Evolutionary conservation across 306 rosid species (phyloP), one percentile per base, ranked within the genome.

Genomic region (Cucurbita moschata): DNA sequence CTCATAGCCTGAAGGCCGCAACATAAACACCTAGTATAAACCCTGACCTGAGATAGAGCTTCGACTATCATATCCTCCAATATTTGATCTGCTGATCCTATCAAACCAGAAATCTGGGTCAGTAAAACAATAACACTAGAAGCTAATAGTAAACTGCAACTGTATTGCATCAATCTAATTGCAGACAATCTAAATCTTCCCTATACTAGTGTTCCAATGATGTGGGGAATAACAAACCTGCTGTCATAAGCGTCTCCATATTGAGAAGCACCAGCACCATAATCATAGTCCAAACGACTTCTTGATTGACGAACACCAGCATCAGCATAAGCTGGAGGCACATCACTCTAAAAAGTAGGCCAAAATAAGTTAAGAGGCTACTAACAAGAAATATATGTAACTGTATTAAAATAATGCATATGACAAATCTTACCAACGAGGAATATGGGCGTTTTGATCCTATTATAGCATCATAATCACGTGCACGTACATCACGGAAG

Each of bases 391-490:
- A 8, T 19, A 75, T 35, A 23, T 10, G 1, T 42, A 72, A 66
- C 30, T 6, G 59, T 8, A 10, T 16, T 42, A 15, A 37, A 71
- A 30, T 30, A 60, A 58, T 47, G 50, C 12, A 58, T 11, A 46
- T 14, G 51, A 35, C 19, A 58, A 72, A 18, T 85, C 87, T 77
- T 70, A 90, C 99, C 73, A 86, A 74, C 1, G 95, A 75, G 73
- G 87, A 69, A 85, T 91, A 91, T 75, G 92, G 84, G 30, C 99
- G 99, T 72, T 95, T 95, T 14, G 96, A 91, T 55, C 97, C 97
- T 57, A 90, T 81, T 26, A 86, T 68, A 6, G 92, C 40, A 49
- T 85, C 97, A 78, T 86, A 95, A 77, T 86, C 97, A 77, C 83
- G 97, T 8, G 86, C 83, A 46, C 84, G 95, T 42, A 84, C 92